These are phyloP conservation scores for Globisporangium nodosum DNA, from an alignment of 352 stramenopile species.

Conservation along the genomic window DNA sequence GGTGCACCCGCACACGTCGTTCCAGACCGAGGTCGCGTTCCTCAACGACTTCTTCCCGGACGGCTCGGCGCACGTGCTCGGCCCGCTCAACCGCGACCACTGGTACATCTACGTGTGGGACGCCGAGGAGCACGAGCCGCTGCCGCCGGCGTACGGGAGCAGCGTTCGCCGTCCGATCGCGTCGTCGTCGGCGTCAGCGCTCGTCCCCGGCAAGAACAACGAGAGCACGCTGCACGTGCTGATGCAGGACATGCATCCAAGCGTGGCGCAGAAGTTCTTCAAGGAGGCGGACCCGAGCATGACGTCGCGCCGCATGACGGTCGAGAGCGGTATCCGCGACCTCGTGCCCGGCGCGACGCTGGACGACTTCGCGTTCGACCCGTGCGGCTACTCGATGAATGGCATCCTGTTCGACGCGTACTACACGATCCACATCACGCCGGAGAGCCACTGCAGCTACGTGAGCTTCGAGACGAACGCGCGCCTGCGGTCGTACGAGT, in stretches of 20 bases:
- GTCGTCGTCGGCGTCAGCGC: constrained; percentile 4
- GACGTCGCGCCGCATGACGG: constrained; percentile 90
- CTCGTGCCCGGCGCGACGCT: constrained; percentile 94
- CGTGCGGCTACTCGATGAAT: constrained; percentile 99
- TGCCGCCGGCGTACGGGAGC: neutral
- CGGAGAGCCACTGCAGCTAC: constrained; percentile 95
- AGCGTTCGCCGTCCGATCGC: constrained; percentile 1
- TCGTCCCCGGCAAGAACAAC: constrained; percentile 14
- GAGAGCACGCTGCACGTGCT: constrained; percentile 80
- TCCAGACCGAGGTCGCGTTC: constrained; percentile 96
- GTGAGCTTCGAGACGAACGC: constrained; percentile 99
- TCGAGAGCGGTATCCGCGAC: constrained; percentile 92
- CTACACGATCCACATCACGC: constrained; percentile 99
- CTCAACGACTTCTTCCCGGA: constrained; percentile 88
- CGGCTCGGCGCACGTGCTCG: constrained; percentile 81
- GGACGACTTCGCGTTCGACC: constrained; percentile 97
- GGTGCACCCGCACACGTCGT: constrained; percentile 95
- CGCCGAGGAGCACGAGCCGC: constrained; percentile 79
- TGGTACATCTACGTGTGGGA: constrained; percentile 99
- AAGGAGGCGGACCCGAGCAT: constrained; percentile 62
- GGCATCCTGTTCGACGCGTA: constrained; percentile 97
- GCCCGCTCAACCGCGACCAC: constrained; percentile 97
- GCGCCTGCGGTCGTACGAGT: constrained; percentile 76
- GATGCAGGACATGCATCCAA: constrained; percentile 85
- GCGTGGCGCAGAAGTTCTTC: constrained; percentile 82